phyloP scores from a whole-genome alignment of 2,329 filamentous ascomycete genomes.

The Macrophomina phaseolina region DNA sequence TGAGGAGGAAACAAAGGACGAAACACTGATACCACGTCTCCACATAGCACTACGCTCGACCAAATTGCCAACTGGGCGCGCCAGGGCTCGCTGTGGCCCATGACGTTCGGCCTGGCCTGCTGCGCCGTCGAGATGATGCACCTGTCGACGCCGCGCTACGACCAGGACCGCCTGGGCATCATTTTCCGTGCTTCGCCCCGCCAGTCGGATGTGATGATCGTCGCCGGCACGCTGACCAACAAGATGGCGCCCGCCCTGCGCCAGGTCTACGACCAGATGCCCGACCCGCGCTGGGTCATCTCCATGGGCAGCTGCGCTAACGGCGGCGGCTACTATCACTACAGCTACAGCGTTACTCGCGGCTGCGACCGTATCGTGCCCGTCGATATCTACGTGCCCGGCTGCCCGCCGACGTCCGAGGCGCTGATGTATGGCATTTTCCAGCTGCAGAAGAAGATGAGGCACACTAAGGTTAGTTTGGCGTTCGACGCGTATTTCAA shows the following conservation, averaged over 20 bases:
- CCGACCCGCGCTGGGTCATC: constrained; percentile 85
- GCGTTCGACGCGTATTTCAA: not conserved
- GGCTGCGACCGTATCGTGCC: constrained; percentile 82
- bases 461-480: constrained; percentile 52
- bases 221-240: constrained; percentile 90
- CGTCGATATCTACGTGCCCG: constrained; percentile 82
- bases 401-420: constrained; percentile 66
- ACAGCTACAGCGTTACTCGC: constrained; percentile 79
- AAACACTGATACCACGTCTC: not conserved
- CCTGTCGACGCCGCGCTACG: constrained; percentile 87
- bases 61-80: constrained; percentile 85
- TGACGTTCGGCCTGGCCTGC: constrained; percentile 89
- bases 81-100: constrained; percentile 87
- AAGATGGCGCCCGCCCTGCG: constrained; percentile 93
- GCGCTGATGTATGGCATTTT: constrained; percentile 69
- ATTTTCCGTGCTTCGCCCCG: constrained; percentile 90
- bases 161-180: constrained; percentile 87
- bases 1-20: not conserved
- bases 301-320: constrained; percentile 87
- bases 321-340: constrained; percentile 86
- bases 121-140: constrained; percentile 97
- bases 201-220: constrained; percentile 94
- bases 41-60: constrained; percentile 74
- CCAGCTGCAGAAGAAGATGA: constrained; percentile 80
- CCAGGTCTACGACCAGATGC: constrained; percentile 96